phyloP scores from a whole-genome alignment of 306 rosid species.

The Castanea mollissima region DNA sequence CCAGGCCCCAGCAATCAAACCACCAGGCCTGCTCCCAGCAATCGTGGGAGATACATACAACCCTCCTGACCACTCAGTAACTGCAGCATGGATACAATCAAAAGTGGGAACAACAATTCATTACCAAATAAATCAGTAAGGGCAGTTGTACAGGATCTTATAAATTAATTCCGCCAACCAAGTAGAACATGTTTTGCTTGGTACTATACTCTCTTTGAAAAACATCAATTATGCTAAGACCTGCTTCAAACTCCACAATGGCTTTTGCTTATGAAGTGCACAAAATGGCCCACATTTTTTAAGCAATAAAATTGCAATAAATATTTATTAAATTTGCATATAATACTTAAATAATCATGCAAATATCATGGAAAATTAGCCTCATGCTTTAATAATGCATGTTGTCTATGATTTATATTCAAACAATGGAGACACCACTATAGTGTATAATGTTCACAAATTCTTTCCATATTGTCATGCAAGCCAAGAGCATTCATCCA shows the following conservation, averaged over 20 bases:
- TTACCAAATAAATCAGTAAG: slow-evolving; percentile 1
- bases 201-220: slow-evolving; percentile 6
- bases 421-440: background rate
- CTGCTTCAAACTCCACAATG: background rate
- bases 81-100: slow-evolving; percentile 41
- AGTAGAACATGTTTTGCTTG: background rate
- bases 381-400: background rate
- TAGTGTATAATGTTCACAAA: background rate
- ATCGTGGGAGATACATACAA: slow-evolving; percentile 91
- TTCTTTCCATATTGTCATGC: background rate
- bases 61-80: slow-evolving; percentile 98
- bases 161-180: slow-evolving; percentile 14
- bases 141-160: background rate
- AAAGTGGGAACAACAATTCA: background rate
- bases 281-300: background rate
- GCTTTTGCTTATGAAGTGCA: background rate
- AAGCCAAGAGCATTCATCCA: background rate
- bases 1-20: slow-evolving; percentile 97
- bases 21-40: slow-evolving; percentile 97
- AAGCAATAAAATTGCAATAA: background rate
- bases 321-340: background rate
- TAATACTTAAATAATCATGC: background rate
- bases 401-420: no score
- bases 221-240: background rate
- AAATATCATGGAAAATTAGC: background rate